Evolutionary conservation across 164 flowering plant species (phyloP).

Genomic region (Cinnamomum chago): DNA sequence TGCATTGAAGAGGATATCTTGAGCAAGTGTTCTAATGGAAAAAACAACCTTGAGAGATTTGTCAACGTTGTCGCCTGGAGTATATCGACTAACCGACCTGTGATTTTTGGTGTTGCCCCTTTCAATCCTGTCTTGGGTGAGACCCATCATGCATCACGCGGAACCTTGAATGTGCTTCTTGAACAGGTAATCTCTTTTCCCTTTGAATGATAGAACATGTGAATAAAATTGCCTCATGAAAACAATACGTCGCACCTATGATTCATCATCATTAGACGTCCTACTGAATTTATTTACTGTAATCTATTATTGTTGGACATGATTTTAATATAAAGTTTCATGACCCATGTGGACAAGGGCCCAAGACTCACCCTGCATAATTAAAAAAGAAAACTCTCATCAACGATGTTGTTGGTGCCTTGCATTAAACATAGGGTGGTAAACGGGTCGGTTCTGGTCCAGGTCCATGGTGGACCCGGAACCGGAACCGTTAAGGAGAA

Average conservation of each 20-base stretch:
- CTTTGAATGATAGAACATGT: constrained; percentile 7
- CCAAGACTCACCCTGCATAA: too few species aligned
- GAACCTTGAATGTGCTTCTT: constrained; percentile 60
- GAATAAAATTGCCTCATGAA: not conserved
- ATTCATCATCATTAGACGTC: too few species aligned
- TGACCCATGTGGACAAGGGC: too few species aligned
- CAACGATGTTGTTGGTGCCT: too few species aligned
- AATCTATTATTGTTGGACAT: not conserved
- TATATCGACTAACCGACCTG: constrained; percentile 61
- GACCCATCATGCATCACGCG: constrained; percentile 81
- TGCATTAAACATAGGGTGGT: too few species aligned
- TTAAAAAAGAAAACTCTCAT: too few species aligned
- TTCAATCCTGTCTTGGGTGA: constrained; percentile 88
- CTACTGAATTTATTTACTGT: not conserved
- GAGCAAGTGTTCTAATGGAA: constrained; percentile 39
- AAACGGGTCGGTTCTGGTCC: too few species aligned
- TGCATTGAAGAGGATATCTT: constrained; percentile 43
- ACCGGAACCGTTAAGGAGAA: too few species aligned
- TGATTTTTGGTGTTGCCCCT: constrained; percentile 67
- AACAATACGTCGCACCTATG: too few species aligned
- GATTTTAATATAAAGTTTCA: too few species aligned
- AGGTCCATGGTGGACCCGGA: too few species aligned
- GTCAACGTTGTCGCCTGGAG: constrained; percentile 68
- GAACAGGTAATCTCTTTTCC: constrained; percentile 49
- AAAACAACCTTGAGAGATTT: constrained; percentile 47